Evolutionary conservation across 2,329 filamentous ascomycete genomes (phyloP).

Genomic region (Monilinia vaccinii-corymbosi): DNA sequence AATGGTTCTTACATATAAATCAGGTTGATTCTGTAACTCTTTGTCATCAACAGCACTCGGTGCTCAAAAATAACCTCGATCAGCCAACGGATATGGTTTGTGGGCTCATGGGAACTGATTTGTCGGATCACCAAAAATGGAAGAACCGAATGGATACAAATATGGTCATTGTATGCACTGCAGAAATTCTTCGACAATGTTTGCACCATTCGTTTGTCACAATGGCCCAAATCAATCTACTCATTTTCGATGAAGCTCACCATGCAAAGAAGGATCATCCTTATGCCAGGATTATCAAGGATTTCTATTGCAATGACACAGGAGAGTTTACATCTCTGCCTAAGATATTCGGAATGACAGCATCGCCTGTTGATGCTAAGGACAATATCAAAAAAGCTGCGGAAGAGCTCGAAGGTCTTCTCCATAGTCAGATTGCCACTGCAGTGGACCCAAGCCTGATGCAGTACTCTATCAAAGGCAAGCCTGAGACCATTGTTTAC

Average conservation of each 20-base stretch:
- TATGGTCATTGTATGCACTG: conserved; percentile 87
- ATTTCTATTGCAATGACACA: conserved; percentile 56
- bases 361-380: conserved; percentile 83
- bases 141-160: conserved; percentile 48
- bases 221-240: conserved; percentile 76
- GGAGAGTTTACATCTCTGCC: conserved; percentile 44
- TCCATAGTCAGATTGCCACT: conserved; percentile 80
- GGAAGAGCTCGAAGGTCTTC: conserved; percentile 61
- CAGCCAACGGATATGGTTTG: conserved; percentile 66
- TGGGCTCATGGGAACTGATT: conserved; percentile 55
- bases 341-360: conserved; percentile 91
- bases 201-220: conserved; percentile 69
- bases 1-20: neutral
- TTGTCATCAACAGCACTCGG: conserved; percentile 80
- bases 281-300: conserved; percentile 82
- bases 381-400: conserved; percentile 63
- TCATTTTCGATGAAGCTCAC: conserved; percentile 94
- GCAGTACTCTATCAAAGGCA: conserved; percentile 49
- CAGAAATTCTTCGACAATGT: conserved; percentile 73
- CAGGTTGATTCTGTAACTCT: conserved; percentile 72
- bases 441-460: conserved; percentile 51
- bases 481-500: conserved; percentile 49
- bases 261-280: conserved; percentile 91
- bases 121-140: conserved; percentile 55
- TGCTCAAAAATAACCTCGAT: conserved; percentile 73